Base-by-base conservation (phyloP, 2,329 filamentous ascomycete genomes). In the Sordariomycetes sp. region DNA sequence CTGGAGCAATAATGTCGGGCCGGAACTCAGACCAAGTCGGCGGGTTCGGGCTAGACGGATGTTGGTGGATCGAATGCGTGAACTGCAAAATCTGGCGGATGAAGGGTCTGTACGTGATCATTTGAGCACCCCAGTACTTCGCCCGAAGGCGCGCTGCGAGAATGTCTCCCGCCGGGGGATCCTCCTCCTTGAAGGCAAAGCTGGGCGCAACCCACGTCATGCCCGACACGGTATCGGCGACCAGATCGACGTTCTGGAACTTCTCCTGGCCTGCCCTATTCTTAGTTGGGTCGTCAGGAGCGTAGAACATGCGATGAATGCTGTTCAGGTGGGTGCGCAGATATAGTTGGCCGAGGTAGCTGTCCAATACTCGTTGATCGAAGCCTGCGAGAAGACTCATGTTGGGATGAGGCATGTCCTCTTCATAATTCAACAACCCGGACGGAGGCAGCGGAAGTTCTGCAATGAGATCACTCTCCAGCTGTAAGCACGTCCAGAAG, bases 391-490 rank as follows among this genome's bases (percentile, higher is more conserved):
- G 55, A 8, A 62, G 46, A 39, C 54, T 55, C 39, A 67, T 65
- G 42, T 77, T 76, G 2, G 82, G 82, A 48, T 78, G 76, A 8
- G 80, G 75, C 58, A 87, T 78, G 32, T 72, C 66, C 15, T 74
- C 66, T 50, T 78, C 75, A 43, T 72, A 79, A 2, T 62, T 64
- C n/a, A 79, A 55, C 34, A 80, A 70, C 2, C 70, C 70, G 1
- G 75, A 79, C 4, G 75, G 74, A 2, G 73, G 72, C 4, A 75
- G 59, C 12, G 66, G 72, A 39, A 96, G 68, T 57, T 98, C 92
- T 4, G 92, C 92, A 30, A 95, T 71, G 30, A 96, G 86, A 54
- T 96, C 90, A 56, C 87, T 94, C 58, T 96, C 90, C 9, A 96
- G 68, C 50, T 96, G 90, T 42, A 95, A 64, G 52, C 86, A 94